Percentiles rank a stretch among this genome's conserved stretches.
phyloP scores from a whole-genome alignment of 1,284 basidiomycete species.

The Ceratobasidium sp. region DNA sequence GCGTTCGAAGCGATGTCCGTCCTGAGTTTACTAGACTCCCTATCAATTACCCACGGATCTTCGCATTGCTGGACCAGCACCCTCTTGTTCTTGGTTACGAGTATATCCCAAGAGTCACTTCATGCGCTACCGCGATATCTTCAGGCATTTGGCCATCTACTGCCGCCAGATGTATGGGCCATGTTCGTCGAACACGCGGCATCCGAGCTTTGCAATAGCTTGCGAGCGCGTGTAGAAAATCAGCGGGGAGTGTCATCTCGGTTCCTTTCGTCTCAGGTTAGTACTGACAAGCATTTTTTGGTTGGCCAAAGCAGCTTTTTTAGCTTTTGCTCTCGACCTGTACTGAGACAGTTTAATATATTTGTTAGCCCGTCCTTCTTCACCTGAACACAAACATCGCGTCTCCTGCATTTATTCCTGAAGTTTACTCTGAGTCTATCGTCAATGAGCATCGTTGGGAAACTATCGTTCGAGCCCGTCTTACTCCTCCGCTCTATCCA shows the following conservation, averaged over 20 bases:
- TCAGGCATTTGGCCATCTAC: neutral
- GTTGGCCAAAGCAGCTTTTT: slow-evolving; percentile 45
- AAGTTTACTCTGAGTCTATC: slow-evolving; percentile 19
- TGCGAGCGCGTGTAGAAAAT: slow-evolving; percentile 17
- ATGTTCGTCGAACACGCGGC: neutral
- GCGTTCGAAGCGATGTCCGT: slow-evolving; percentile 1
- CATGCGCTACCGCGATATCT: slow-evolving; percentile 11
- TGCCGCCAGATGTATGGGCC: neutral
- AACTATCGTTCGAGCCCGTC: neutral
- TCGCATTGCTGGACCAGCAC: slow-evolving; percentile 1
- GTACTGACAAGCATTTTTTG: slow-evolving; percentile 49
- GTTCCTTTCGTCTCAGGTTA: slow-evolving; percentile 59
- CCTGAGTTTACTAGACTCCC: neutral
- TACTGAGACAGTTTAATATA: slow-evolving; percentile 43
- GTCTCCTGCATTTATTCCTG: slow-evolving; percentile 27
- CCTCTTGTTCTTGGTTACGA: slow-evolving; percentile 10
- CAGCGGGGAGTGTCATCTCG: slow-evolving; percentile 53
- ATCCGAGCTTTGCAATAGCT: slow-evolving; percentile 6
- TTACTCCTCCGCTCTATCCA: neutral
- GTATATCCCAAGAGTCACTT: slow-evolving; percentile 17
- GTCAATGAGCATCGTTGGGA: slow-evolving; percentile 19
- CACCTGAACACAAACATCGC: slow-evolving; percentile 41
- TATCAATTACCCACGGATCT: neutral
- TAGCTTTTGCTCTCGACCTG: slow-evolving; percentile 40
- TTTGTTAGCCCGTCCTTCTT: slow-evolving; percentile 41